Percentiles rank a stretch among this genome's conserved stretches.
These are phyloP conservation scores for Mycena leptocephala DNA, from an alignment of 768 basidiomycete genomes.

Conservation along the genomic window DNA sequence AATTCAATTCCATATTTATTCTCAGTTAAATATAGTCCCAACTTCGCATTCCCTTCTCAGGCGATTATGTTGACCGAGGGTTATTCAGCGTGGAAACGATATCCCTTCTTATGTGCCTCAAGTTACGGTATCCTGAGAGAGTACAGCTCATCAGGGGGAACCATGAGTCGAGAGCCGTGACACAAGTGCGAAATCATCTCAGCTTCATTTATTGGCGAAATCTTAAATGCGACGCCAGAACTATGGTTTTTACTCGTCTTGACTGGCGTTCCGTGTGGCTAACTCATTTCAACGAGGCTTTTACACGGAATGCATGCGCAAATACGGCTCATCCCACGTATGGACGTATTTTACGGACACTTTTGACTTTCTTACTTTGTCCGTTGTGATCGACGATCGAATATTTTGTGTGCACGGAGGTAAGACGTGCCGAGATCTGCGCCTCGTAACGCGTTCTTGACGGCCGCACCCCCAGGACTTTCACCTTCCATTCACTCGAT, in stretches of 20 bases:
- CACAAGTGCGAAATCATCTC: constrained; percentile 73
- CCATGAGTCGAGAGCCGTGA: constrained; percentile 98
- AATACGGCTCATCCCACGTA: constrained; percentile 95
- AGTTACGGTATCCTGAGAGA: constrained; percentile 95
- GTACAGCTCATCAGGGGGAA: constrained; percentile 98
- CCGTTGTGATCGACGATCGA: constrained; percentile 97
- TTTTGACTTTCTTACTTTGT: constrained; percentile 98
- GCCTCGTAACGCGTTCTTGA: neutral
- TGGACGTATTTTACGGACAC: constrained; percentile 99
- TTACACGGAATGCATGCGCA: constrained; percentile 97
- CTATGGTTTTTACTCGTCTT: constrained; percentile 90
- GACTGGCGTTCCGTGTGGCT: neutral
- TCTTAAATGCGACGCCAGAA: constrained; percentile 67
- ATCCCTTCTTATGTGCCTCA: constrained; percentile 95
- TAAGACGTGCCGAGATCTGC: constrained; percentile 46
- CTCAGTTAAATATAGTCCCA: neutral
- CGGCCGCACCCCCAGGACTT: constrained; percentile 72
- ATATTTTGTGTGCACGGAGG: constrained; percentile 99
- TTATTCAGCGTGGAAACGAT: constrained; percentile 99
- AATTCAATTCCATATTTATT: too few relatives aligned
- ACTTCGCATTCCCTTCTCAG: constrained; percentile 44
- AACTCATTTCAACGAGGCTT: constrained; percentile 5
- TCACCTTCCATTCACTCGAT: constrained; percentile 81
- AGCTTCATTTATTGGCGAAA: neutral
- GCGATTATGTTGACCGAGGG: constrained; percentile 98